Percentiles rank a stretch among this genome's conserved stretches.
Evolutionary conservation across 805 yeast species (phyloP).

Genomic region (Clavispora phyllophila): DNA sequence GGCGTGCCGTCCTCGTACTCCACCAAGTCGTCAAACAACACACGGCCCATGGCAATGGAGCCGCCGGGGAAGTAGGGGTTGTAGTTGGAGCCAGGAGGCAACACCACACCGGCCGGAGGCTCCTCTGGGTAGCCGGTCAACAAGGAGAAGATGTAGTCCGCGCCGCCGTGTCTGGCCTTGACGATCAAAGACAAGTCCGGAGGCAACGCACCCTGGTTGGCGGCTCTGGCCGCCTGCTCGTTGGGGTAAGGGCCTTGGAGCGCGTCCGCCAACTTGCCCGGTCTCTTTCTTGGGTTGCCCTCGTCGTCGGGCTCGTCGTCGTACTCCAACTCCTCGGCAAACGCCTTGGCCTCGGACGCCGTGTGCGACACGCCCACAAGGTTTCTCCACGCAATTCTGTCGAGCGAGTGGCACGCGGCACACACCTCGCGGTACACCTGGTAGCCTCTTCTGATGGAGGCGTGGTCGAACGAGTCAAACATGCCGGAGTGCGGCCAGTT

Average conservation of each 20-base stretch:
- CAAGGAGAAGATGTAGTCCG: slow-evolving; percentile 90
- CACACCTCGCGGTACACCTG: slow-evolving; percentile 98
- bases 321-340: slow-evolving; percentile 96
- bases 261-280: slow-evolving; percentile 95
- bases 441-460: slow-evolving; percentile 96
- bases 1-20: slow-evolving; percentile 99
- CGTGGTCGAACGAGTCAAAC: slow-evolving; percentile 88
- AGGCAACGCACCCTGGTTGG: slow-evolving; percentile 98
- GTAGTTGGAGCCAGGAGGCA: slow-evolving; percentile 94
- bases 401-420: slow-evolving; percentile 97
- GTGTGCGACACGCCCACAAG: slow-evolving; percentile 96
- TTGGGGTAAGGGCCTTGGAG: slow-evolving; percentile 94
- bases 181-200: slow-evolving; percentile 96
- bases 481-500: slow-evolving; percentile 94
- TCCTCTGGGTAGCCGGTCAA: slow-evolving; percentile 99
- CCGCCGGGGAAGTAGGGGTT: slow-evolving; percentile 99
- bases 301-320: slow-evolving; percentile 95
- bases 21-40: slow-evolving; percentile 92
- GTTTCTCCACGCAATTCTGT: slow-evolving; percentile 97
- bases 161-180: slow-evolving; percentile 98
- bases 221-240: slow-evolving; percentile 99
- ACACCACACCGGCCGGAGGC: slow-evolving; percentile 92
- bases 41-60: slow-evolving; percentile 98
- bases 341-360: slow-evolving; percentile 79
- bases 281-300: slow-evolving; percentile 96